A percentile compares a stretch with the other conserved stretches of the same genome.
phyloP scores from a whole-genome alignment of 2,329 filamentous ascomycete species.

The Rhynchosporium agropyri region DNA sequence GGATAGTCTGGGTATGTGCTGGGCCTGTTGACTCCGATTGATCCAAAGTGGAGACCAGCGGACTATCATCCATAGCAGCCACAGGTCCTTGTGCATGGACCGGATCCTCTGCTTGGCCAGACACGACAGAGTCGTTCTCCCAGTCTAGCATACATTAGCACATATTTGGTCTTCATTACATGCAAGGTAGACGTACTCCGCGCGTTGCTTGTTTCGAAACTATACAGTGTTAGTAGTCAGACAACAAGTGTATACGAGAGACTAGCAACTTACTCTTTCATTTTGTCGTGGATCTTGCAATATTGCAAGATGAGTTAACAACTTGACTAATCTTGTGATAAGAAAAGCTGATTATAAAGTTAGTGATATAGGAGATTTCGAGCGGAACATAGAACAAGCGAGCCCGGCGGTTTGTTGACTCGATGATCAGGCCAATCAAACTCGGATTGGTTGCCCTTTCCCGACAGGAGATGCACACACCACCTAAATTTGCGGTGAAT shows the following conservation, averaged over 20 bases:
- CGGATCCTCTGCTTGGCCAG: neutral
- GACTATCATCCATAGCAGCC: neutral
- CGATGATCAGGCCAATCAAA: neutral
- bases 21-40: neutral
- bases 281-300: neutral
- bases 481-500: no score
- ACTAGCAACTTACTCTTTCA: constrained; percentile 4
- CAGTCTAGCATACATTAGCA: constrained; percentile 1
- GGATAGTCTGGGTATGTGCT: neutral
- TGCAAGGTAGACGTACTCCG: neutral
- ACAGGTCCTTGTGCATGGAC: neutral
- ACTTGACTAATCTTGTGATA: neutral
- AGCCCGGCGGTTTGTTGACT: constrained; percentile 2
- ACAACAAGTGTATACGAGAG: neutral
- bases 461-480: no score
- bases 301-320: neutral
- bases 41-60: neutral
- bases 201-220: constrained; percentile 10
- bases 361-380: neutral
- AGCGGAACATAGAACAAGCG: neutral
- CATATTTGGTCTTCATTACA: no score
- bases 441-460: no score
- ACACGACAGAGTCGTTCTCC: constrained; percentile 1
- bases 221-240: neutral
- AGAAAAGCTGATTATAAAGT: neutral